phyloP scores from a whole-genome alignment of 371 early-diverging fungal genomes.

The Zopfochytrium polystomum region DNA sequence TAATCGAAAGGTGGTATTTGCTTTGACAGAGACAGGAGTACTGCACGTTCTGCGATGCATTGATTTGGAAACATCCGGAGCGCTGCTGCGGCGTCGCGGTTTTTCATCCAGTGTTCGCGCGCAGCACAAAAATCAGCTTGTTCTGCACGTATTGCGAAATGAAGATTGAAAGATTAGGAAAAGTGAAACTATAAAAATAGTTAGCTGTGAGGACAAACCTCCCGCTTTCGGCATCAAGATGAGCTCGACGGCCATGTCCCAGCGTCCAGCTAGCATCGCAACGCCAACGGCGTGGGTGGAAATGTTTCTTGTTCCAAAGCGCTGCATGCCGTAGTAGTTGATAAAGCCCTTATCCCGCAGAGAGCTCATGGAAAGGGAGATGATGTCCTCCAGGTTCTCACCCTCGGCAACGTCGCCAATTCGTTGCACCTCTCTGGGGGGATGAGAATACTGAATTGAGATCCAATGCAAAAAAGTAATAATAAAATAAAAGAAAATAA shows the following conservation, averaged over 20 bases:
- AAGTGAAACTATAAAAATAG: not conserved
- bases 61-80: conserved; percentile 65
- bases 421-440: not conserved
- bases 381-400: conserved; percentile 38
- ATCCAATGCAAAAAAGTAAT: conserved; percentile 1
- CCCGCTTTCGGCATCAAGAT: conserved; percentile 71
- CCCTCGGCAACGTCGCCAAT: too few relatives aligned
- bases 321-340: conserved; percentile 99
- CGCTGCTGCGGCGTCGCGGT: conserved; percentile 60
- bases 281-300: conserved; percentile 87
- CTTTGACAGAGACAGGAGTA: conserved; percentile 45
- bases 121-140: conserved; percentile 58
- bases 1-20: conserved; percentile 43
- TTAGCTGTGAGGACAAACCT: conserved; percentile 50
- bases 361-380: conserved; percentile 59
- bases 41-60: conserved; percentile 69
- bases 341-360: conserved; percentile 77
- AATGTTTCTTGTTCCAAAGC: conserved; percentile 90
- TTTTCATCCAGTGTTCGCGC: conserved; percentile 65
- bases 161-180: not conserved
- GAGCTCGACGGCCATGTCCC: conserved; percentile 70
- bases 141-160: conserved; percentile 58
- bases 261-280: conserved; percentile 72
- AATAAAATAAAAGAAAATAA: conserved; percentile 9
- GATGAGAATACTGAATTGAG: not conserved